Evolutionary conservation across 208 protist species (phyloP).

Genomic region (Acanthamoeba castellanii): DNA sequence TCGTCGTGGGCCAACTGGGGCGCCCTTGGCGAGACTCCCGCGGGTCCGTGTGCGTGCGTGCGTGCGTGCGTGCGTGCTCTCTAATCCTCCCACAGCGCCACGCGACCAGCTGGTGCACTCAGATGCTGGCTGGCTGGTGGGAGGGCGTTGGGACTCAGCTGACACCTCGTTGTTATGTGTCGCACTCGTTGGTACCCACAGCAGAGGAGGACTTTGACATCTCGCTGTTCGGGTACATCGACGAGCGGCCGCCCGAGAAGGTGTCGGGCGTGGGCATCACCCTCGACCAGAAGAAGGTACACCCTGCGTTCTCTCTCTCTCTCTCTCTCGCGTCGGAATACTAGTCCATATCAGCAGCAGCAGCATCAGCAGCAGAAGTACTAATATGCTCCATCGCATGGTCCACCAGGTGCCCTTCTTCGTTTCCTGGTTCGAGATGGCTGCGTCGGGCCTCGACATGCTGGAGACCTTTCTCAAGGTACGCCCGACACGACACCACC

Average conservation of each 20-base stretch:
- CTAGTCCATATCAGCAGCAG: neutral
- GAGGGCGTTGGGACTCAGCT: too few relatives aligned
- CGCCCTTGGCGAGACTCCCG: neutral
- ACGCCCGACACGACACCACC: neutral
- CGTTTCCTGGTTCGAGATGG: constrained; percentile 73
- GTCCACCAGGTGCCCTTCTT: constrained; percentile 22
- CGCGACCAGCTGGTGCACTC: too few relatives aligned
- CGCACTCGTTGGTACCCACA: too few relatives aligned
- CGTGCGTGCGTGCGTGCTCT: too few relatives aligned
- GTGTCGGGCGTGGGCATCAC: constrained; percentile 57
- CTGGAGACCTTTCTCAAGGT: constrained; percentile 63
- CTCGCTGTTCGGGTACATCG: constrained; percentile 49
- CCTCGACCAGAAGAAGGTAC: constrained; percentile 41
- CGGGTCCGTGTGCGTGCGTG: neutral
- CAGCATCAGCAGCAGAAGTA: too few relatives aligned
- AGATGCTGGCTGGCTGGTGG: too few relatives aligned
- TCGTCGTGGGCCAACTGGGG: constrained; percentile 64
- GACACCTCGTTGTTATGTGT: too few relatives aligned
- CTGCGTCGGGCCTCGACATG: constrained; percentile 9
- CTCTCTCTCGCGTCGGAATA: neutral
- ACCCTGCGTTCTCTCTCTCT: neutral
- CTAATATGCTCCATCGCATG: neutral
- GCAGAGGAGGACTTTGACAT: constrained; percentile 45
- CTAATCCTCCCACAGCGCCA: too few relatives aligned
- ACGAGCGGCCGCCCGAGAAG: constrained; percentile 44